A percentile compares a stretch with the other conserved stretches of the same genome.
phyloP scores from a whole-genome alignment of 441 rosid genomes.

The Codiaeum variegatum region DNA sequence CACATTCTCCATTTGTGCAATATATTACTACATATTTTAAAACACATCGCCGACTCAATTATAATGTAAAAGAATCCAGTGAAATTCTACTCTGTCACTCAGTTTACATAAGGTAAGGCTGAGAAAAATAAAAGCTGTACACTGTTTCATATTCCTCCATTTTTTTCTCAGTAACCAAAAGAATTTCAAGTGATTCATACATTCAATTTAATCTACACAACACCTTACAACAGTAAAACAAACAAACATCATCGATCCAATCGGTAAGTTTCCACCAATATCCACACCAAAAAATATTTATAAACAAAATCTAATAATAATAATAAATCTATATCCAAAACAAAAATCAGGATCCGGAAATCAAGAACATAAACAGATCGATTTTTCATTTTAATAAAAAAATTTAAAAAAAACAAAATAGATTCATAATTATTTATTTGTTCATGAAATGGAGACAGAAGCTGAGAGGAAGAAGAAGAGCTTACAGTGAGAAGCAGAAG shows the following conservation, averaged over 20 bases:
- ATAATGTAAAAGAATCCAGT: not conserved
- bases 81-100: not conserved
- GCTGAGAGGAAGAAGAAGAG: not conserved
- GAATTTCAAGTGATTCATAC: not conserved
- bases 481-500: not conserved
- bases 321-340: slow-evolving; percentile 2
- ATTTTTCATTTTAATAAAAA: not conserved
- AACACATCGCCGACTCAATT: not conserved
- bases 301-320: not conserved
- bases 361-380: not conserved
- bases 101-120: not conserved
- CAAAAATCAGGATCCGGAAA: slow-evolving; percentile 9
- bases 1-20: not conserved
- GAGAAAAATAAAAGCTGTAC: not conserved
- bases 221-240: not conserved
- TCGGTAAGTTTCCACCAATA: not conserved
- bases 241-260: not conserved
- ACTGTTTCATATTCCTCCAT: not conserved
- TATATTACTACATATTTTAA: not conserved
- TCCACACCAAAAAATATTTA: not conserved
- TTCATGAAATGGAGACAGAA: not conserved
- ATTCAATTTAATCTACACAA: slow-evolving; percentile 4
- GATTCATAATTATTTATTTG: not conserved
- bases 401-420: not conserved
- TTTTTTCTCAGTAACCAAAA: not conserved